Evolutionary conservation across 495 filamentous ascomycete species (phyloP).

Genomic region (Lophium mytilinum): DNA sequence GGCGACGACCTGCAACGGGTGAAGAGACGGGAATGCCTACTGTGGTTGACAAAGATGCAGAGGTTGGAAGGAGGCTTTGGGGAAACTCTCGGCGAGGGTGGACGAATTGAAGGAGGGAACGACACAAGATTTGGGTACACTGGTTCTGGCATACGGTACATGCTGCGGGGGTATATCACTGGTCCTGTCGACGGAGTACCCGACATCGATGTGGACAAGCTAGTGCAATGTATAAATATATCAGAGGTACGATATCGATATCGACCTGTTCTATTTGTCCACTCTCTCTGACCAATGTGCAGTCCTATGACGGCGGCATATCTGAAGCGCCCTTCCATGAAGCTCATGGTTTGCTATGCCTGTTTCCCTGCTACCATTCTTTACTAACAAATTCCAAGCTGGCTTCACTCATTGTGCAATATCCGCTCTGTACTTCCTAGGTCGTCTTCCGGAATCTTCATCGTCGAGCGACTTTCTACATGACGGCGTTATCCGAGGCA

Average conservation of each 20-base stretch:
- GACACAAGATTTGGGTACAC: conserved; percentile 85
- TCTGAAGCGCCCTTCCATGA: conserved; percentile 74
- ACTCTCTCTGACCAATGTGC: conserved; percentile 3
- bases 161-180: conserved; percentile 52
- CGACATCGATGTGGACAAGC: conserved; percentile 66
- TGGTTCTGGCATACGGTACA: conserved; percentile 72
- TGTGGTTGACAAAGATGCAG: conserved; percentile 72
- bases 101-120: conserved; percentile 61
- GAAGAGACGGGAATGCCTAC: conserved; percentile 55
- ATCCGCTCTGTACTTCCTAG: conserved; percentile 61
- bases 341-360: conserved; percentile 62
- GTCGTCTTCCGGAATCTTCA: conserved; percentile 35
- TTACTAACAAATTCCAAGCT: conserved; percentile 41
- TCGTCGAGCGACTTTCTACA: neutral
- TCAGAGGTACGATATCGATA: conserved; percentile 49
- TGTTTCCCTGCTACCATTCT: neutral
- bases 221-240: conserved; percentile 62
- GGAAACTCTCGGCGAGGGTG: conserved; percentile 57
- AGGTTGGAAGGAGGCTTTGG: conserved; percentile 85
- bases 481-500: conserved; percentile 18
- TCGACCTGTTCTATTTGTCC: conserved; percentile 15
- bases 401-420: conserved; percentile 86
- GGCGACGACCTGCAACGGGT: conserved; percentile 65
- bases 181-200: conserved; percentile 46
- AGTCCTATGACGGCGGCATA: conserved; percentile 91